Evolutionary conservation across 2,329 filamentous ascomycete species (phyloP).

Genomic region (Arthrinium puccinioides): DNA sequence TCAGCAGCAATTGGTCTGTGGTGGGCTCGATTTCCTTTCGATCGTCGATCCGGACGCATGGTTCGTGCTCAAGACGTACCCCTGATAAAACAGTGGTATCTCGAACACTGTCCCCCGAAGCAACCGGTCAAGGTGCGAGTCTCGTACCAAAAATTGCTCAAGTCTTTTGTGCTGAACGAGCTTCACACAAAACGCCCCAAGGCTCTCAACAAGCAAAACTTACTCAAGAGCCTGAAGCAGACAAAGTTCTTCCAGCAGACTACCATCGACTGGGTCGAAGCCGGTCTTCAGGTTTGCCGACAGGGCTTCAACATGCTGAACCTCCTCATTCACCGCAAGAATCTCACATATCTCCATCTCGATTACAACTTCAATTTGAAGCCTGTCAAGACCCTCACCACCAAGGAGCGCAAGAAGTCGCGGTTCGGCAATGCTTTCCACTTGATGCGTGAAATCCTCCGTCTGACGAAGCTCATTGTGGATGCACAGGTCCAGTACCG

Average conservation of each 20-base stretch:
- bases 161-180: conserved; percentile 93
- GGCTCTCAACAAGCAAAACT: conserved; percentile 88
- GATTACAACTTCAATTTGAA: conserved; percentile 99
- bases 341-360: conserved; percentile 93
- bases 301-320: conserved; percentile 99
- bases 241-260: conserved; percentile 99
- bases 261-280: conserved; percentile 98
- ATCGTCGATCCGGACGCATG: conserved; percentile 90
- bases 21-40: conserved; percentile 97
- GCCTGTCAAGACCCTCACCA: conserved; percentile 96
- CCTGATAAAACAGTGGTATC: conserved; percentile 95
- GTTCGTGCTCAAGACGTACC: conserved; percentile 95
- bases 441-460: conserved; percentile 94
- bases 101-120: conserved; percentile 82
- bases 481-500: conserved; percentile 98
- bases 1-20: conserved; percentile 86
- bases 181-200: conserved; percentile 94
- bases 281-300: conserved; percentile 92
- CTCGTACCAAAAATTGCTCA: conserved; percentile 95
- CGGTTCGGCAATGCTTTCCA: conserved; percentile 99
- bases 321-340: conserved; percentile 94
- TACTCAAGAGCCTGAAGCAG: conserved; percentile 82
- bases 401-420: conserved; percentile 98
- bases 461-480: conserved; percentile 93
- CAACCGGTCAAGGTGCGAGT: conserved; percentile 96